Percentiles rank a stretch among this genome's conserved stretches.
Evolutionary conservation across 164 flowering plant genomes (phyloP).

Genomic region (Buxus sempervirens): DNA sequence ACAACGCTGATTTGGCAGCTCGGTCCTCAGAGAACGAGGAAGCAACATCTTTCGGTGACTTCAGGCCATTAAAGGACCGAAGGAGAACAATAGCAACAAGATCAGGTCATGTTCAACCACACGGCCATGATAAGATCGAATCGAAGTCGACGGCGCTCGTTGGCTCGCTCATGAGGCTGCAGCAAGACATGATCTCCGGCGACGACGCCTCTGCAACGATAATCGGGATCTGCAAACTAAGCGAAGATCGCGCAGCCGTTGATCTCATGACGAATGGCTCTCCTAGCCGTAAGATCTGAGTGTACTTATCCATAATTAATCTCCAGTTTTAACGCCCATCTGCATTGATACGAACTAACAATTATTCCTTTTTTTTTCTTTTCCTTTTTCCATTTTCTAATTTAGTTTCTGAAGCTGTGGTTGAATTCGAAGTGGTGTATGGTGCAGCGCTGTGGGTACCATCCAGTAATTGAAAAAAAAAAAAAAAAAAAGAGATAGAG

Average conservation of each 20-base stretch:
- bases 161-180: conserved; percentile 12
- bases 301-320: not conserved
- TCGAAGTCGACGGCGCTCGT: conserved; percentile 3
- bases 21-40: conserved; percentile 7
- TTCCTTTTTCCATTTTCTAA: no score
- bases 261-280: conserved; percentile 12
- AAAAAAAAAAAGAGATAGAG: no score
- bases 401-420: no score
- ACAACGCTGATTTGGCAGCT: not conserved
- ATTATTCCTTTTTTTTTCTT: no score
- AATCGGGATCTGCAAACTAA: conserved; percentile 18
- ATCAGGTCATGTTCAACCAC: not conserved
- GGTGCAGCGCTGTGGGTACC: no score
- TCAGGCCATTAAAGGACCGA: conserved; percentile 12
- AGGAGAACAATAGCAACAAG: not conserved
- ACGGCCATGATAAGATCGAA: not conserved
- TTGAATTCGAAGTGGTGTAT: no score
- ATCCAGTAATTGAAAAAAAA: no score
- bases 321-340: not conserved
- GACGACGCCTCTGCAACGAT: conserved; percentile 1
- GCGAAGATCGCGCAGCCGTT: conserved; percentile 16
- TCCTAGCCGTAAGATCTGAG: conserved; percentile 14
- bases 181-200: conserved; percentile 6
- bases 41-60: conserved; percentile 12
- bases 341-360: no score